Evolutionary conservation across 2,329 filamentous ascomycete genomes (phyloP).

Genomic region (Beauveria medogensis): DNA sequence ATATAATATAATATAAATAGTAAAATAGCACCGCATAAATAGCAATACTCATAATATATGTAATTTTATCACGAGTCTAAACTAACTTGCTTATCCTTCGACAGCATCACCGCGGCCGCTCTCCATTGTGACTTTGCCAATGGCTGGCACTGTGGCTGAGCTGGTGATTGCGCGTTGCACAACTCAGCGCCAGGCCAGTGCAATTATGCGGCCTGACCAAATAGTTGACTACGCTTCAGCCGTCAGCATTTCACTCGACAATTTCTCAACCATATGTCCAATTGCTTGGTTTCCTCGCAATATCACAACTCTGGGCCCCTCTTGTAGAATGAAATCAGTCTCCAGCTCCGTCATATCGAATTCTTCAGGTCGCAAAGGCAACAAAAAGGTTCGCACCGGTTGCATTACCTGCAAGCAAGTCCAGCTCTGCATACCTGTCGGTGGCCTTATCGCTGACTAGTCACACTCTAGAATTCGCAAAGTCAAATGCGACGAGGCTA

Average conservation of each 20-base stretch:
- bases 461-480: conserved; percentile 36
- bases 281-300: too few relatives aligned
- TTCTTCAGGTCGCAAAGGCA: conserved; percentile 31
- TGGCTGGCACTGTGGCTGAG: too few relatives aligned
- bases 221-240: conserved; percentile 10
- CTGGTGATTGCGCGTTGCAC: too few relatives aligned
- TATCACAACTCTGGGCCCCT: not conserved
- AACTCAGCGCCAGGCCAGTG: too few relatives aligned
- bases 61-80: too few relatives aligned
- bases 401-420: conserved; percentile 50
- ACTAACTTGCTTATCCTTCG: too few relatives aligned
- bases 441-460: not conserved
- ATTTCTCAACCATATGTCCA: too few relatives aligned
- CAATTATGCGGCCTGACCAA: not conserved
- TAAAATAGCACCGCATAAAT: too few relatives aligned
- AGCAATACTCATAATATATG: too few relatives aligned
- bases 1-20: too few relatives aligned
- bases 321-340: not conserved
- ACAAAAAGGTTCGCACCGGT: conserved; percentile 39
- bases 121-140: too few relatives aligned
- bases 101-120: too few relatives aligned
- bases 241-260: not conserved
- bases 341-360: not conserved
- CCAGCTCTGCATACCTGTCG: not conserved
- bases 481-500: conserved; percentile 49